Evolutionary conservation across 495 filamentous ascomycete genomes (phyloP).

Genomic region (Hypoxylon subgilvum): DNA sequence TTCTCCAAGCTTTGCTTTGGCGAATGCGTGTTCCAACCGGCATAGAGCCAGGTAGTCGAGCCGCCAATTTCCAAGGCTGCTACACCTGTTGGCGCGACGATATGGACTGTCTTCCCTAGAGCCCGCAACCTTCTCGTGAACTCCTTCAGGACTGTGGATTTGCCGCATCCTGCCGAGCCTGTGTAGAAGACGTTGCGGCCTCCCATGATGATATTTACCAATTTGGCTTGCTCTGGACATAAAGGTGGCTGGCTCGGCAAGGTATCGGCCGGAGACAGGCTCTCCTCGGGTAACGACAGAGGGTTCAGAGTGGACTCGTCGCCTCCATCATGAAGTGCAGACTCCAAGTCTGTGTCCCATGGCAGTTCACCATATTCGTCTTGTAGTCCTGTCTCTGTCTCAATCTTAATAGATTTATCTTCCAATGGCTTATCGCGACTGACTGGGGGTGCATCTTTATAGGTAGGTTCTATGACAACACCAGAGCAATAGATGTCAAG

Average conservation of each 20-base stretch:
- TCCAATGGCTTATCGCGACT: no score
- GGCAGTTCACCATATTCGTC: no score
- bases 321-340: no score
- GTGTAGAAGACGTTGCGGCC: conserved; percentile 67
- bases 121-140: conserved; percentile 48
- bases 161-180: conserved; percentile 66
- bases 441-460: no score
- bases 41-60: conserved; percentile 60
- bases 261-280: no score
- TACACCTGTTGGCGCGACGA: conserved; percentile 63
- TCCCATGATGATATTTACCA: conserved; percentile 56
- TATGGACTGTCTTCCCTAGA: conserved; percentile 48
- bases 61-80: conserved; percentile 61
- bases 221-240: conserved; percentile 52
- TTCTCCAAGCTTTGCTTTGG: conserved; percentile 31
- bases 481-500: no score
- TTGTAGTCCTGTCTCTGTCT: no score
- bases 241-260: conserved; percentile 31
- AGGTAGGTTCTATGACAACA: no score
- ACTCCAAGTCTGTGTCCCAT: no score
- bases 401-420: no score
- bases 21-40: conserved; percentile 56
- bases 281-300: no score
- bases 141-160: conserved; percentile 61
- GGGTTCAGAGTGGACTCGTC: no score